These are phyloP conservation scores for Tetrahymena thermophila DNA, from an alignment of 73 alveolate genomes.

Conservation along the genomic window DNA sequence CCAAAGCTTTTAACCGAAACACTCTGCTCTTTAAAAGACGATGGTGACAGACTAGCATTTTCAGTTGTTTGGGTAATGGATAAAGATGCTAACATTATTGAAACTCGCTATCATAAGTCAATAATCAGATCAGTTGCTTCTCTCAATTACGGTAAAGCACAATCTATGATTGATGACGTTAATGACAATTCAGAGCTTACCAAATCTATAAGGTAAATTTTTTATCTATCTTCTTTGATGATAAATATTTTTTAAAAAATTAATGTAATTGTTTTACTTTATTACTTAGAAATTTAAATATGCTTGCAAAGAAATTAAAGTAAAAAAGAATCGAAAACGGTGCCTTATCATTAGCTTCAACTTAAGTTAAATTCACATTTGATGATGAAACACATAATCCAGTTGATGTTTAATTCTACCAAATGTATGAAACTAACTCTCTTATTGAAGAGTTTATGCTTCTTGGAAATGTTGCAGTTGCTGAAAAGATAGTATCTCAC, in stretches of 20 bases:
- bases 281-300: constrained; percentile 49
- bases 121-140: constrained; percentile 76
- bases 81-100: constrained; percentile 61
- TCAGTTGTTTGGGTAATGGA: constrained; percentile 96
- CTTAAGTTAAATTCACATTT: constrained; percentile 90
- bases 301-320: constrained; percentile 64
- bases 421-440: constrained; percentile 78
- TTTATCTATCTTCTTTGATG: too few species aligned
- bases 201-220: neutral
- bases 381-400: constrained; percentile 89
- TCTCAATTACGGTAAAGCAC: constrained; percentile 69
- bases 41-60: constrained; percentile 91
- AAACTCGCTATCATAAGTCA: constrained; percentile 63
- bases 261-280: neutral
- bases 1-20: constrained; percentile 95
- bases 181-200: constrained; percentile 67
- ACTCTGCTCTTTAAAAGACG: constrained; percentile 86
- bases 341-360: constrained; percentile 91
- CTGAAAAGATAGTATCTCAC: constrained; percentile 62
- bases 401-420: constrained; percentile 83
- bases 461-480: constrained; percentile 94
- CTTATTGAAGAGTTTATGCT: constrained; percentile 97
- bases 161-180: constrained; percentile 61
- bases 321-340: constrained; percentile 85
- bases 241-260: too few species aligned